These are phyloP conservation scores for Chenopodium quinoa DNA, from an alignment of 148 eudicot genomes.

Conservation along the genomic window DNA sequence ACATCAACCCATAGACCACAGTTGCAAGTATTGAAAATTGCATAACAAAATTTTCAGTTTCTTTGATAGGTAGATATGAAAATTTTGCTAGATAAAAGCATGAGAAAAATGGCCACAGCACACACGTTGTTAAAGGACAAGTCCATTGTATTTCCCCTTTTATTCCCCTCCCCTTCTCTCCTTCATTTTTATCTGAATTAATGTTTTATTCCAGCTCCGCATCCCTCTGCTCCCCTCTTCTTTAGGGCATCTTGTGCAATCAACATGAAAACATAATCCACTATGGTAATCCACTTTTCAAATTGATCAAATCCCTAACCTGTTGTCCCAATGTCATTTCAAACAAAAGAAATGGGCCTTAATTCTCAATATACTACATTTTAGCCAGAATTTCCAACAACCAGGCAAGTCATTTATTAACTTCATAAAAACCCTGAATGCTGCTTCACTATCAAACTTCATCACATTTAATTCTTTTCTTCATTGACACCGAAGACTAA, in stretches of 20 bases:
- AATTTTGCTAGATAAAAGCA: not conserved
- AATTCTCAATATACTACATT: not conserved
- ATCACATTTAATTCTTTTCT: not conserved
- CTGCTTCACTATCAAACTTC: conserved; percentile 13
- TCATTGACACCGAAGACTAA: not conserved
- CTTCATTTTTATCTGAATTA: not conserved
- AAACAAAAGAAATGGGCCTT: not conserved
- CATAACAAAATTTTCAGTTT: not conserved
- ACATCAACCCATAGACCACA: conserved; percentile 8
- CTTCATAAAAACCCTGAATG: not conserved
- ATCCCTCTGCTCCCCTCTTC: not conserved
- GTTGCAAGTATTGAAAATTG: not conserved
- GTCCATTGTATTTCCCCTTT: not conserved
- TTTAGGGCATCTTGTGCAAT: not conserved
- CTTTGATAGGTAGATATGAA: not conserved
- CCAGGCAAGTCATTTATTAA: not conserved
- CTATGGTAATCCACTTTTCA: not conserved
- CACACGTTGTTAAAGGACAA: not conserved
- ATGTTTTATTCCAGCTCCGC: not conserved
- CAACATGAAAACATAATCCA: not conserved
- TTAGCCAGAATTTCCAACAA: not conserved
- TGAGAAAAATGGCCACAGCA: not conserved
- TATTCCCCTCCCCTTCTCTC: not conserved
- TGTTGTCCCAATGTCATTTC: not conserved
- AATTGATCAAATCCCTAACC: not conserved